Conservation (phyloP, 2,329 filamentous ascomycete genomes). For the Fusarium incarnatum region DNA sequence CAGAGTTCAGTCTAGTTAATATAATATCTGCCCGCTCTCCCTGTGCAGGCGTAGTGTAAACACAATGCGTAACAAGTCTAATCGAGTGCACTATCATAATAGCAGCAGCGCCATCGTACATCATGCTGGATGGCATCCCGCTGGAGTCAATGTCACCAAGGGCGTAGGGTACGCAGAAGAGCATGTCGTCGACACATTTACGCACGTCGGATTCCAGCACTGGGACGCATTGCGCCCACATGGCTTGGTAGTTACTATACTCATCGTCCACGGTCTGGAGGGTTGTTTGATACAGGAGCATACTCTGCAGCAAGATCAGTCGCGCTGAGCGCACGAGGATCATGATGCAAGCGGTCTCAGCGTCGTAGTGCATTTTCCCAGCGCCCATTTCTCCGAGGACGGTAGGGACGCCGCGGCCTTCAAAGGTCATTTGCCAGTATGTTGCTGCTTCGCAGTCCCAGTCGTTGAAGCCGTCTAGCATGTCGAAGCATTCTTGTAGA, state of each 20-base stretch:
- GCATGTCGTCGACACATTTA: conserved; percentile 49
- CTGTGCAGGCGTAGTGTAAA: conserved; percentile 45
- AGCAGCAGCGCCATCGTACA: conserved; percentile 49
- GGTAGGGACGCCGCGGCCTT: conserved; percentile 45
- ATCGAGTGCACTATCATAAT: conserved; percentile 50
- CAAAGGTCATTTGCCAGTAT: conserved; percentile 50
- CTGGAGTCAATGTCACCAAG: conserved; percentile 46
- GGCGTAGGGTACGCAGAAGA: conserved; percentile 48
- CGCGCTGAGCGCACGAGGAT: conserved; percentile 49
- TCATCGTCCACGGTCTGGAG: conserved; percentile 11
- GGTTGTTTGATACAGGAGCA: conserved; percentile 44
- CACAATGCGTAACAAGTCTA: conserved; percentile 48
- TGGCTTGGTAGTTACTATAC: conserved; percentile 12
- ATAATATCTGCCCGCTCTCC: conserved; percentile 36
- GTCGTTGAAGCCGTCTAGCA: conserved; percentile 46
- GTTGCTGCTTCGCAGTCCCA: conserved; percentile 49
- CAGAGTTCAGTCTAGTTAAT: conserved; percentile 45
- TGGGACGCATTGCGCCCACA: conserved; percentile 34
- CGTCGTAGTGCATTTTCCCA: conserved; percentile 43
- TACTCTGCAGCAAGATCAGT: conserved; percentile 47
- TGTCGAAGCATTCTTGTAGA: conserved; percentile 44
- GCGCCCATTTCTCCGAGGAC: conserved; percentile 44
- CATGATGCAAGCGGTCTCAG: conserved; percentile 50
- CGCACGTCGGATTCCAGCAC: conserved; percentile 42
- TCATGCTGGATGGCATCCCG: conserved; percentile 39